Percentiles rank a stretch among this genome's conserved stretches.
Conservation (phyloP, 495 filamentous ascomycete genomes). For the Glonium stellatum region DNA sequence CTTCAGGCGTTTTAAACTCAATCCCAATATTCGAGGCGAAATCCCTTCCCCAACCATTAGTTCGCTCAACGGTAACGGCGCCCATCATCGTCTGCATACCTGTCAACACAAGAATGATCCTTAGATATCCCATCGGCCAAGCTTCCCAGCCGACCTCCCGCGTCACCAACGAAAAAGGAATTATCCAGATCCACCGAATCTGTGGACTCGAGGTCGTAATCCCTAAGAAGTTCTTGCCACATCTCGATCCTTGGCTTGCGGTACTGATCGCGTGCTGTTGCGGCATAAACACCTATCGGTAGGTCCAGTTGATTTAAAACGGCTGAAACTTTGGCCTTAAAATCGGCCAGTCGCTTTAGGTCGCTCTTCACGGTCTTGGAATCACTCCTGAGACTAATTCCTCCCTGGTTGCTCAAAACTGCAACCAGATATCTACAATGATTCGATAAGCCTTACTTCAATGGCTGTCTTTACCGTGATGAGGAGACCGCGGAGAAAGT, state of each 20-base stretch:
- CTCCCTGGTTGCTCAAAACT: conserved; percentile 83
- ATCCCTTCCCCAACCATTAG: conserved; percentile 44
- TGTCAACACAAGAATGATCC: conserved; percentile 74
- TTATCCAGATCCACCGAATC: conserved; percentile 55
- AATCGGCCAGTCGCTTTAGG: conserved; percentile 57
- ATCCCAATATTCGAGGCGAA: conserved; percentile 79
- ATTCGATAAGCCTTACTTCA: conserved; percentile 5
- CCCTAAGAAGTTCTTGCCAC: conserved; percentile 76
- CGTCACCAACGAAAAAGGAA: conserved; percentile 88
- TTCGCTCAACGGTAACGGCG: neutral
- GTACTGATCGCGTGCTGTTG: conserved; percentile 69
- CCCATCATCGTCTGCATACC: conserved; percentile 40
- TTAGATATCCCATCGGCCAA: conserved; percentile 34
- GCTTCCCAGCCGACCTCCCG: conserved; percentile 52
- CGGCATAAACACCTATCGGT: conserved; percentile 75
- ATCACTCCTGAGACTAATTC: conserved; percentile 64
- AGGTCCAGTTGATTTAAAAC: conserved; percentile 67
- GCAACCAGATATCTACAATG: conserved; percentile 63
- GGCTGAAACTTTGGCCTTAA: conserved; percentile 69
- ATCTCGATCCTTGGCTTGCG: conserved; percentile 85
- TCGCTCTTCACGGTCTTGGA: conserved; percentile 60
- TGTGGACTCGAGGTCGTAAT: conserved; percentile 58
- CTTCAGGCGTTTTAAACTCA: conserved; percentile 77
- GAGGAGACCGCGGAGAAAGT: neutral
- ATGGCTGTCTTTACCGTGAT: conserved; percentile 4